These are phyloP conservation scores for Rhizophagus sp. DNA, from an alignment of 192 early-diverging fungal genomes.

Conservation along the genomic window DNA sequence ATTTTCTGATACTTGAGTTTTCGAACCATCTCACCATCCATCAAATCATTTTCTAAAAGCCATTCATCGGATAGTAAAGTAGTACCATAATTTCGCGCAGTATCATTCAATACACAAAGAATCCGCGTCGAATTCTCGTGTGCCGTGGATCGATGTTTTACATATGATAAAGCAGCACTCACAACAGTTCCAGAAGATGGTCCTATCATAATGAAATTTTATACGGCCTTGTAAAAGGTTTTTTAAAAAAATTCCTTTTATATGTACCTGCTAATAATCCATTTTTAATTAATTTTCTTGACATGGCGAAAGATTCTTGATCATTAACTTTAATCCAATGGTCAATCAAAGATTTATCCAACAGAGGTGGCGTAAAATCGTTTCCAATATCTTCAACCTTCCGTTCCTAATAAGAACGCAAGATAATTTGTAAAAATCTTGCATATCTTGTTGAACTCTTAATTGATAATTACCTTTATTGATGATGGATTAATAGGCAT, in stretches of 20 bases:
- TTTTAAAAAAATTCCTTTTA: neutral
- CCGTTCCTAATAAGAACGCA: constrained; percentile 47
- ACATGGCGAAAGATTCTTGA: constrained; percentile 67
- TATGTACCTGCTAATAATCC: constrained; percentile 57
- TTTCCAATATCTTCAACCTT: constrained; percentile 73
- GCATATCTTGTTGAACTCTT: neutral
- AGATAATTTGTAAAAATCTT: neutral
- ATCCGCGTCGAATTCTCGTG: constrained; percentile 38
- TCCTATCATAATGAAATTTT: constrained; percentile 35
- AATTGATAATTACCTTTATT: constrained; percentile 12
- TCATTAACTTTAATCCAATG: constrained; percentile 71
- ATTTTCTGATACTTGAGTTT: constrained; percentile 58
- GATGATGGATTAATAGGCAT: constrained; percentile 35
- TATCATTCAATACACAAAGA: constrained; percentile 65
- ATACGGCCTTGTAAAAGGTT: neutral
- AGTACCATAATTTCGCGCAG: constrained; percentile 67
- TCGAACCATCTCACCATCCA: constrained; percentile 60
- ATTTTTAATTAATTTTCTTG: constrained; percentile 62
- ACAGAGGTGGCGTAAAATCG: constrained; percentile 55
- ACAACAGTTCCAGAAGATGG: constrained; percentile 69
- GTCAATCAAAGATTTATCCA: constrained; percentile 56
- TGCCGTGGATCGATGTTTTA: constrained; percentile 29
- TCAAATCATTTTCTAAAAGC: constrained; percentile 74
- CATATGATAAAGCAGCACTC: constrained; percentile 58
- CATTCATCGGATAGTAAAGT: constrained; percentile 77